phyloP scores from a whole-genome alignment of 73 alveolate species.

The Paraurostyla sp. region DNA sequence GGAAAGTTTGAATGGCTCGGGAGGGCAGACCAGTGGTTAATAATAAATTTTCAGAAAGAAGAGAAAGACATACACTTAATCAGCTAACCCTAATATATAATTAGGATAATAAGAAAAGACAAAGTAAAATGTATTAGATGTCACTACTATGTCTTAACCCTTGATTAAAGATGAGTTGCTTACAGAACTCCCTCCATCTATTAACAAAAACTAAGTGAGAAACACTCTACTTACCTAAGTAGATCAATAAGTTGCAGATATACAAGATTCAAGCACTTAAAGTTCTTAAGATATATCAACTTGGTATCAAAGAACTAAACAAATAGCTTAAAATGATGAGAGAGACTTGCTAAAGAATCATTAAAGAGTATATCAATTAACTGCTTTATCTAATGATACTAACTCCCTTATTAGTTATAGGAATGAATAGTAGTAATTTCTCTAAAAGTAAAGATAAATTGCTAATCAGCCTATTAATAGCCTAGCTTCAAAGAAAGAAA shows the following conservation, averaged over 20 bases:
- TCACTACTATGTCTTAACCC: too few species aligned
- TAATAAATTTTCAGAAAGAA: not conserved
- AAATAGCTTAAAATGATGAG: not conserved
- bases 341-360: conserved; percentile 1
- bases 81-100: conserved; percentile 1
- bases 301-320: not conserved
- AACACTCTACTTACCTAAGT: not conserved
- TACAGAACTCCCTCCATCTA: not conserved
- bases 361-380: not conserved
- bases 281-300: not conserved
- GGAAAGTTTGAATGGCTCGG: not conserved
- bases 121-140: too few species aligned
- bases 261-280: not conserved
- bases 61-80: conserved; percentile 18
- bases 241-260: not conserved
- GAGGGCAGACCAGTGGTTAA: not conserved
- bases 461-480: too few species aligned
- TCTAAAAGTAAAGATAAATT: too few species aligned
- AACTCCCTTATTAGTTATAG: not conserved
- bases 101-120: not conserved
- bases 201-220: not conserved
- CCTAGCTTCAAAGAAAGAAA: not conserved
- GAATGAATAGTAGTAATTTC: not conserved
- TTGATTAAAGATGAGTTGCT: not conserved
- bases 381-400: not conserved